These are phyloP conservation scores for Fusarium palustre DNA, from an alignment of 2,329 filamentous ascomycete genomes.

Conservation along the genomic window DNA sequence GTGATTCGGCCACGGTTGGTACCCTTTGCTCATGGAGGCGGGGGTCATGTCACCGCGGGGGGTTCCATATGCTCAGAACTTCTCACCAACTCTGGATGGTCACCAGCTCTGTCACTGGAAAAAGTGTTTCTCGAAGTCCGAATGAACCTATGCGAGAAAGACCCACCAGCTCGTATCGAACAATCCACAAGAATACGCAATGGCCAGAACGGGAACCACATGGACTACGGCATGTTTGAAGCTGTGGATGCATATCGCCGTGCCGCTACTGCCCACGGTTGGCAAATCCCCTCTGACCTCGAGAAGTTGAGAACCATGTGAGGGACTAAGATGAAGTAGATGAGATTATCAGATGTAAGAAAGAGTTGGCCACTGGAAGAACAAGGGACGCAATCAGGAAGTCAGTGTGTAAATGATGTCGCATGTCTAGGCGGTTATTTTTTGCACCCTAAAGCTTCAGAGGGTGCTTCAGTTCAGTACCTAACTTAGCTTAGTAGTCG, in stretches of 20 bases:
- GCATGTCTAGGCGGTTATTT: too few species aligned
- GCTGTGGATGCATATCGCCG: slow-evolving; percentile 79
- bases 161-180: slow-evolving; percentile 82
- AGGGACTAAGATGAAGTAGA: background rate
- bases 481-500: too few species aligned
- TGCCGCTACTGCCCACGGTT: slow-evolving; percentile 75
- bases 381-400: background rate
- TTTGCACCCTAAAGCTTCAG: background rate
- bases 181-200: background rate
- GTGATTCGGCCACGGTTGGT: slow-evolving; percentile 85
- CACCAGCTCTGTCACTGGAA: slow-evolving; percentile 77
- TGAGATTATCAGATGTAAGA: background rate
- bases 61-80: slow-evolving; percentile 88
- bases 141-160: slow-evolving; percentile 75
- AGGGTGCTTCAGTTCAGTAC: background rate
- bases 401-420: background rate
- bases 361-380: background rate
- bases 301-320: slow-evolving; percentile 53
- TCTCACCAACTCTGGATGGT: slow-evolving; percentile 87
- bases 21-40: slow-evolving; percentile 77
- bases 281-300: slow-evolving; percentile 76
- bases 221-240: slow-evolving; percentile 75
- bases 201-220: background rate
- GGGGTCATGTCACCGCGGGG: slow-evolving; percentile 86
- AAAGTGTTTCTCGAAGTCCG: slow-evolving; percentile 84